These are phyloP conservation scores for Ceratocystis diversiconidia DNA, from an alignment of 2,329 filamentous ascomycete species.

Conservation along the genomic window DNA sequence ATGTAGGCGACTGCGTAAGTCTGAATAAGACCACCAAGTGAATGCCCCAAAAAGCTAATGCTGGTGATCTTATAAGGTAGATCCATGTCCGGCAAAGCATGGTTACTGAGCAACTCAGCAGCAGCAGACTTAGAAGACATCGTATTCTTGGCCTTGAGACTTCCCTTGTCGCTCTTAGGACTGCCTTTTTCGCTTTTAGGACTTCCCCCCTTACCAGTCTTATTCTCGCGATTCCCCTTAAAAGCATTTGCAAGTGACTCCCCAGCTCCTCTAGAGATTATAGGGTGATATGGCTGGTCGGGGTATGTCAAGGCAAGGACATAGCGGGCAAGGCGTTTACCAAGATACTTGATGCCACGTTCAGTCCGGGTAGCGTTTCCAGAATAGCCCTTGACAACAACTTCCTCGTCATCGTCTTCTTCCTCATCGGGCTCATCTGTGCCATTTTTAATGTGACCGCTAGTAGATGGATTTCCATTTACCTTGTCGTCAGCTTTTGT, in stretches of 20 bases:
- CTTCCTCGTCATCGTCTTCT: slow-evolving; percentile 56
- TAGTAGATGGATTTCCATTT: not conserved
- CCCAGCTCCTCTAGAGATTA: slow-evolving; percentile 33
- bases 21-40: slow-evolving; percentile 76
- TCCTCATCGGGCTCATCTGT: slow-evolving; percentile 21
- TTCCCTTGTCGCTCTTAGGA: not conserved
- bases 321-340: slow-evolving; percentile 85
- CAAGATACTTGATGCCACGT: slow-evolving; percentile 89
- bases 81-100: slow-evolving; percentile 10
- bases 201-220: not conserved
- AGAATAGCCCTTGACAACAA: slow-evolving; percentile 78
- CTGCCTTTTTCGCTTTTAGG: not conserved
- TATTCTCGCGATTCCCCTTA: slow-evolving; percentile 24
- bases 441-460: not conserved
- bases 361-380: slow-evolving; percentile 87
- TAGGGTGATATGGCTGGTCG: slow-evolving; percentile 74
- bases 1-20: slow-evolving; percentile 95
- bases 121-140: not conserved
- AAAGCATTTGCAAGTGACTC: slow-evolving; percentile 31
- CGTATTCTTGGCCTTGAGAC: not conserved
- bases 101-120: slow-evolving; percentile 25
- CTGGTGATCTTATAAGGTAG: slow-evolving; percentile 69
- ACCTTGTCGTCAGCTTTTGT: slow-evolving; percentile 19
- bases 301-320: slow-evolving; percentile 83
- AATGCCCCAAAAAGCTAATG: slow-evolving; percentile 90